Base-by-base conservation (phyloP, 352 stramenopile species). In the Pythium monospermum region DNA sequence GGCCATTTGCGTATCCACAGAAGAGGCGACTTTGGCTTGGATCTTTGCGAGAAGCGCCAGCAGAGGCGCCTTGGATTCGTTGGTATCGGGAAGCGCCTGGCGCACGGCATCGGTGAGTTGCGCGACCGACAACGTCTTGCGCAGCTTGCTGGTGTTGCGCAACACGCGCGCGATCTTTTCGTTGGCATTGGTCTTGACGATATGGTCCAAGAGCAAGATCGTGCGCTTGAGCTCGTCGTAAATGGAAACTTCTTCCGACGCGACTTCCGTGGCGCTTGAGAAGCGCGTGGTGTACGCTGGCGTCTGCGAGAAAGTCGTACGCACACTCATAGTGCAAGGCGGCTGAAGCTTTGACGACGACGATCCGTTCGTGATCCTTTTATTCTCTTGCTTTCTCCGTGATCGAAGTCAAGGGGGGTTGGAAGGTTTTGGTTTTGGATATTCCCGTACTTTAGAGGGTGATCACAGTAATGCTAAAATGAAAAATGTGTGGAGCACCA, bases 131-230 rank as follows among this genome's bases (percentile, higher is more conserved):
- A 92, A 50, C 27, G 74, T 81, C 64, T 87, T 89, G 57, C 86
- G 86, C 49, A 96, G 38, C 55, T 83, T 87, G 42, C 75, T 88
- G 26, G 75, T 92, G 57, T 76, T 83, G 52, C 81, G 80, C 26
- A 94, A 63, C 30, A 92, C 71, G 27, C 86, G 84, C 37, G 79
- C 59, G 42, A 93, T 75, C 57, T 92, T 91, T 45, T 94, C 83
- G 63, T 91, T 93, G 23, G 81, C 75, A 48, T 91, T 91, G 7
- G 77, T 87, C 51, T 86, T 87, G n/a, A 89, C 78, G 23, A 87
- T 72, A 26, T 66, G 68, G 40, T 93, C 83, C 26, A 93, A 66
- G 36, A 91, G 51, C 57, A 68, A 30, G 52, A 93, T 72, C 30
- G 72, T 82, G 48, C 79, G 76, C 63, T 87, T 87, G 26, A 93